Percentiles rank a stretch among this genome's conserved stretches.
phyloP scores from a whole-genome alignment of 2,329 filamentous ascomycete genomes.

The Apiospora marii region DNA sequence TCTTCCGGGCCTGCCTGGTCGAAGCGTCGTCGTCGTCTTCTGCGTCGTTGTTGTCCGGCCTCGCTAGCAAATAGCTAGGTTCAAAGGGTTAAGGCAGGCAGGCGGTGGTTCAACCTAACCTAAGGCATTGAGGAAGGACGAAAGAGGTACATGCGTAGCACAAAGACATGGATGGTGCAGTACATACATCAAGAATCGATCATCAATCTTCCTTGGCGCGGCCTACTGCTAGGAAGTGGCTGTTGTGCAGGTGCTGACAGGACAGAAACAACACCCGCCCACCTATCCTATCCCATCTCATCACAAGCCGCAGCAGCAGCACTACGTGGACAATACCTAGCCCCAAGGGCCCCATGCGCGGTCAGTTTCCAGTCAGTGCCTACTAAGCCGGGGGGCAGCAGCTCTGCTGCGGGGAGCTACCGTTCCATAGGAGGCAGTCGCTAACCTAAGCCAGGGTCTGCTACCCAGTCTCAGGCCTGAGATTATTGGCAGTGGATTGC shows the following conservation, averaged over 20 bases:
- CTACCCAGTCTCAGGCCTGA: constrained; percentile 1
- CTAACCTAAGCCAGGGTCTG: neutral
- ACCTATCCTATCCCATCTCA: constrained; percentile 5
- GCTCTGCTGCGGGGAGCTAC: neutral
- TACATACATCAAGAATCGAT: neutral
- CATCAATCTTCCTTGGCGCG: neutral
- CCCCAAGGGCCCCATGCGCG: constrained; percentile 10
- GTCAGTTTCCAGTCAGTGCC: constrained; percentile 3
- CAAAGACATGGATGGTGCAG: no score
- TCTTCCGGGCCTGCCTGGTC: constrained; percentile 9
- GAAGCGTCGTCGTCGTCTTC: constrained; percentile 7
- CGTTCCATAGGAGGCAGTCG: constrained; percentile 8
- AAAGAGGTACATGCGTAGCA: neutral
- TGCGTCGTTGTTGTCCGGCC: constrained; percentile 4
- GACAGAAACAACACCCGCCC: neutral
- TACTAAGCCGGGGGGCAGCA: neutral
- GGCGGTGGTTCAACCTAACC: neutral
- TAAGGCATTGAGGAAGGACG: constrained; percentile 12
- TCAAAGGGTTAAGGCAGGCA: constrained; percentile 17
- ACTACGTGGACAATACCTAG: constrained; percentile 7
- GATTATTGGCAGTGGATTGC: constrained; percentile 11
- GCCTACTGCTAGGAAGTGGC: neutral
- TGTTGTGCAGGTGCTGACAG: constrained; percentile 3
- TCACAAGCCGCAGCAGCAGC: constrained; percentile 15
- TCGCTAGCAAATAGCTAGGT: neutral